Evolutionary conservation across 805 yeast species (phyloP).

Genomic region (Saccharomyces eubayanus): DNA sequence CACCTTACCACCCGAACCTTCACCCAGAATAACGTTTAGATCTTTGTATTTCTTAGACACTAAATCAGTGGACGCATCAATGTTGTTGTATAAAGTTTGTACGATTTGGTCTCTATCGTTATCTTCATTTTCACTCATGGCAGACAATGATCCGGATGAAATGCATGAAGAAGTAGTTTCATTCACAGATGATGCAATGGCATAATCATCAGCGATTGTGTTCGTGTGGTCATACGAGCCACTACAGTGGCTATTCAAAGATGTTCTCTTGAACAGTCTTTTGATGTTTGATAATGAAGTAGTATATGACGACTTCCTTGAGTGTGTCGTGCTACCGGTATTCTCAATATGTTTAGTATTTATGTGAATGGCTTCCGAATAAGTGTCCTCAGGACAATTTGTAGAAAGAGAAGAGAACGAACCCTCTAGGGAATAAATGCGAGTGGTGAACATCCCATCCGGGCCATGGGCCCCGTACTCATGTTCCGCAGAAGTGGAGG

Average conservation of each 20-base stretch:
- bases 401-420: not conserved
- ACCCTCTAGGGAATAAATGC: not conserved
- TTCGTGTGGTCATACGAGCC: not conserved
- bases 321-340: not conserved
- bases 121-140: not conserved
- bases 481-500: not conserved
- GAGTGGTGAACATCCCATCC: not conserved
- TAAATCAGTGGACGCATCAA: not conserved
- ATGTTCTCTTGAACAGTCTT: not conserved
- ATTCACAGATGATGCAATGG: not conserved
- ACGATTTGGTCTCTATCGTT: not conserved
- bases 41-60: not conserved
- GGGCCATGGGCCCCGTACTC: not conserved
- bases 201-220: not conserved
- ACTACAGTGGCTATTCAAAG: not conserved
- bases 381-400: not conserved
- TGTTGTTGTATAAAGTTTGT: not conserved
- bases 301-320: not conserved
- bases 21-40: constrained; percentile 39
- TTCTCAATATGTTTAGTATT: not conserved
- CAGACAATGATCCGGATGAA: not conserved
- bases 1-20: constrained; percentile 92
- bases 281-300: not conserved
- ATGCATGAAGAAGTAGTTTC: not conserved
- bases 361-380: not conserved